Conservation (phyloP, 805 yeast genomes). For the Saccharomycopsis olivae region DNA sequence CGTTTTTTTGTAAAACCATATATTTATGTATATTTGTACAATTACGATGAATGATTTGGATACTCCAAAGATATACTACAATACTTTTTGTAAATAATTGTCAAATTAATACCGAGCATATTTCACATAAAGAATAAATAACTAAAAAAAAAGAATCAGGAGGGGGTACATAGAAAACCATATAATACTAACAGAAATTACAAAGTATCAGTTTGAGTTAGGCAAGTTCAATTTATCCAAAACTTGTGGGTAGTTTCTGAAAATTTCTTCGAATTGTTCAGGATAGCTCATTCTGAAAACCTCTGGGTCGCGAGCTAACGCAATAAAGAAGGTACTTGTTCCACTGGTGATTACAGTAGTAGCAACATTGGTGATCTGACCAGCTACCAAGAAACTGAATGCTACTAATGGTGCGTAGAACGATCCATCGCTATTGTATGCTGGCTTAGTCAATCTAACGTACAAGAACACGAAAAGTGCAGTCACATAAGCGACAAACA, state of each 20-base stretch:
- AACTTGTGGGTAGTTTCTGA: constrained; percentile 59
- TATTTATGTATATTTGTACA: no score
- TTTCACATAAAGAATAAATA: no score
- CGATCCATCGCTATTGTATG: constrained; percentile 45
- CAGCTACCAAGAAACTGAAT: constrained; percentile 59
- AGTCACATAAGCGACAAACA: constrained; percentile 60
- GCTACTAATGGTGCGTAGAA: constrained; percentile 69
- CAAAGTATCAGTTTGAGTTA: no score
- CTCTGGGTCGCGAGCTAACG: constrained; percentile 78
- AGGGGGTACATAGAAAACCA: no score
- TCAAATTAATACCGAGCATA: no score
- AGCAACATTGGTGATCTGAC: constrained; percentile 65
- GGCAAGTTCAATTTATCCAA: constrained; percentile 22
- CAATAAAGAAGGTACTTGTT: constrained; percentile 72
- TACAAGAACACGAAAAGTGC: constrained; percentile 55
- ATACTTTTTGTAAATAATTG: no score
- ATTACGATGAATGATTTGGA: no score
- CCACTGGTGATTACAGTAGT: constrained; percentile 74
- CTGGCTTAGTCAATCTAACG: constrained; percentile 57
- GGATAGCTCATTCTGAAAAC: constrained; percentile 68
- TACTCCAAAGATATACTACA: no score
- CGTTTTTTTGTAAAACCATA: no score
- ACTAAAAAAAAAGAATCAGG: no score
- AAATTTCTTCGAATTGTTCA: constrained; percentile 50
- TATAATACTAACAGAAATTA: no score